Conservation (phyloP, 2,329 filamentous ascomycete species). For the Chaetomiaceae sp. region DNA sequence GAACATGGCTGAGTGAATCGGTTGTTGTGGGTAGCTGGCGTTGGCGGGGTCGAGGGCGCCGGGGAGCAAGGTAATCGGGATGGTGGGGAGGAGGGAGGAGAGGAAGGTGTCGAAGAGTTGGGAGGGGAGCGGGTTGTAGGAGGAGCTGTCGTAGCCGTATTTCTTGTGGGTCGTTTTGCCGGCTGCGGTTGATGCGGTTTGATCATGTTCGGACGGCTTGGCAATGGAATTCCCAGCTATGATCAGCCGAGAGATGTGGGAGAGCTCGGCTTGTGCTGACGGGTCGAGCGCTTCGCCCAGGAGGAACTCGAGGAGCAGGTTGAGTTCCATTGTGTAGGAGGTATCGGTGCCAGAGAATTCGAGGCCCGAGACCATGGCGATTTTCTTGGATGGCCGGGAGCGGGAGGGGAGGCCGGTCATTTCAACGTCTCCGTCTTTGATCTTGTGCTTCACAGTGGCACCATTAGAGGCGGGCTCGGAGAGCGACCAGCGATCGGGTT, state of each 20-base stretch:
- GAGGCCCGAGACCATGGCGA: slow-evolving; percentile 86
- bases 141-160: slow-evolving; percentile 86
- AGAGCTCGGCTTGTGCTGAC: slow-evolving; percentile 52
- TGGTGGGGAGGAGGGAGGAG: slow-evolving; percentile 70
- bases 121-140: slow-evolving; percentile 83
- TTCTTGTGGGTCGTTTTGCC: slow-evolving; percentile 62
- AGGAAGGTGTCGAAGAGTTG: slow-evolving; percentile 81
- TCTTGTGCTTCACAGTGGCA: slow-evolving; percentile 33
- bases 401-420: slow-evolving; percentile 45
- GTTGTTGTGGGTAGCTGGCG: slow-evolving; percentile 83
- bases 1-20: slow-evolving; percentile 89
- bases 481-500: slow-evolving; percentile 74
- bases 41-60: slow-evolving; percentile 84
- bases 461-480: slow-evolving; percentile 42
- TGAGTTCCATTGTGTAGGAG: slow-evolving; percentile 68
- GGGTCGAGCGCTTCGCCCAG: slow-evolving; percentile 71
- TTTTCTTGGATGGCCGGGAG: slow-evolving; percentile 38
- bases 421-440: slow-evolving; percentile 47
- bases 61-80: slow-evolving; percentile 85
- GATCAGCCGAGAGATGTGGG: slow-evolving; percentile 75
- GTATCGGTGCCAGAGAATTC: slow-evolving; percentile 70
- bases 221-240: slow-evolving; percentile 86
- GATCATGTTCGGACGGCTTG: slow-evolving; percentile 35
- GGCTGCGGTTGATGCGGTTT: not conserved
- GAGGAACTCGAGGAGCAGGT: slow-evolving; percentile 79